phyloP scores from a whole-genome alignment of 2,329 filamentous ascomycete genomes.

The Stylonectria norvegica region DNA sequence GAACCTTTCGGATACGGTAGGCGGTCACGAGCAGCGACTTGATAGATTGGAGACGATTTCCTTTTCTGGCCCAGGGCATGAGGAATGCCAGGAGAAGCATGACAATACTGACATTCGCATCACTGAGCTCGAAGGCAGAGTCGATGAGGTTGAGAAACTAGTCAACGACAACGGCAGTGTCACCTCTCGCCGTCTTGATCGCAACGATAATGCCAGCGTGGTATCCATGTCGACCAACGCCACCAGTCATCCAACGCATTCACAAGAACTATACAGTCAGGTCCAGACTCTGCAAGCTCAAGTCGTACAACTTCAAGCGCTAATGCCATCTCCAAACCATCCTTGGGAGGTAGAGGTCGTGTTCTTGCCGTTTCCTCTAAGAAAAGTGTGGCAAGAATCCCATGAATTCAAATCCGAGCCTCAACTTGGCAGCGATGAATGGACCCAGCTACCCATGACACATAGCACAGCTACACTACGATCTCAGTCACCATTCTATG shows the following conservation, averaged over 20 bases:
- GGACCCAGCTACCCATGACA: slow-evolving; percentile 53
- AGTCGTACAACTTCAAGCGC: slow-evolving; percentile 55
- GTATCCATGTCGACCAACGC: slow-evolving; percentile 45
- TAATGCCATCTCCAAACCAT: slow-evolving; percentile 57
- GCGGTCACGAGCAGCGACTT: slow-evolving; percentile 61
- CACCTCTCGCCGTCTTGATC: slow-evolving; percentile 35
- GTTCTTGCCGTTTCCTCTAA: slow-evolving; percentile 66
- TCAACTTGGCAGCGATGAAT: slow-evolving; percentile 44
- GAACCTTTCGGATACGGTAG: slow-evolving; percentile 50
- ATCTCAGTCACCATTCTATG: slow-evolving; percentile 45
- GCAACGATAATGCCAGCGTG: slow-evolving; percentile 45
- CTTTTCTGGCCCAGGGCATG: slow-evolving; percentile 62
- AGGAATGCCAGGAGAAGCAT: slow-evolving; percentile 66
- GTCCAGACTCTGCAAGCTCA: slow-evolving; percentile 50
- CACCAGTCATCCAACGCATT: slow-evolving; percentile 38
- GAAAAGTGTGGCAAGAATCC: slow-evolving; percentile 51
- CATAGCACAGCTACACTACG: slow-evolving; percentile 43
- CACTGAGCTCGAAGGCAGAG: slow-evolving; percentile 63
- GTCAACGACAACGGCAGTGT: slow-evolving; percentile 44
- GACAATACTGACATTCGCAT: slow-evolving; percentile 65
- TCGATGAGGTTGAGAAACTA: slow-evolving; percentile 58
- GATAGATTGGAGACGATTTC: slow-evolving; percentile 68
- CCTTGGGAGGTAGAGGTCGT: slow-evolving; percentile 77
- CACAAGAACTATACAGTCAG: slow-evolving; percentile 48
- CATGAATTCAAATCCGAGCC: slow-evolving; percentile 45